Evolutionary conservation across 1,139 yeast species (phyloP), one percentile per base, ranked within the genome.

Genomic region (Sugiyamaella castrensis): DNA sequence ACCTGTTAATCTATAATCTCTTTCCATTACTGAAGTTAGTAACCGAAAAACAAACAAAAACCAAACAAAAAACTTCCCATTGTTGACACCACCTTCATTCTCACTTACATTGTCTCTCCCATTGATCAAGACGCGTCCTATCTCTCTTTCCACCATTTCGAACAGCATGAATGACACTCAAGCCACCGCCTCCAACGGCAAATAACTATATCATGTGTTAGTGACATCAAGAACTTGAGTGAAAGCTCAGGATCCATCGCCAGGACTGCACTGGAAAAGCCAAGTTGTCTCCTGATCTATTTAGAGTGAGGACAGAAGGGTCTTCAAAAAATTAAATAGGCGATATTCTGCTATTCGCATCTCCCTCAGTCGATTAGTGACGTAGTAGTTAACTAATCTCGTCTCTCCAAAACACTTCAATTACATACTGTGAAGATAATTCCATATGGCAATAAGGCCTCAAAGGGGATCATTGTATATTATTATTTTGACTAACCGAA

Each of bases 1-100:
- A 24, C 95, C 95, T 9, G 95, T 87, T 61, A 87, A 71, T 57
- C 89, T 74, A 64, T 79, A 75, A 67, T 87, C 95, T 63, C 95
- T 76, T 58, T 81, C 84, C 71, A 80, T 73, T 79, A 81, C 69
- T 73, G 72, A 48, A 54, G 43, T 51, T 50, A 31, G 10, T 30
- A 24, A 37, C 32, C n/a, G n/a, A n/a, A n/a, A n/a, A n/a, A n/a
- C n/a, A n/a, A 4, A 29, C 30, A 12, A 12, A 44, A 33, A 8
- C 36, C 6, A 27, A 6, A 8, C 13, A 12, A 15, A 27, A n/a
- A n/a, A 27, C 24, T 7, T 9, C 10, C 24, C 38, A 8, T 9
- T 27, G 27, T 24, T 6, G 10, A 6, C 6, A 8, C 11, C 19
- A 16, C 29, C 12, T 35, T 11, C 6, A 11, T 26, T 3, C 30